Percentiles rank a stretch among this genome's conserved stretches.
Conservation (phyloP, 371 early-diverging fungal genomes). For the Rhizopus delemar region DNA sequence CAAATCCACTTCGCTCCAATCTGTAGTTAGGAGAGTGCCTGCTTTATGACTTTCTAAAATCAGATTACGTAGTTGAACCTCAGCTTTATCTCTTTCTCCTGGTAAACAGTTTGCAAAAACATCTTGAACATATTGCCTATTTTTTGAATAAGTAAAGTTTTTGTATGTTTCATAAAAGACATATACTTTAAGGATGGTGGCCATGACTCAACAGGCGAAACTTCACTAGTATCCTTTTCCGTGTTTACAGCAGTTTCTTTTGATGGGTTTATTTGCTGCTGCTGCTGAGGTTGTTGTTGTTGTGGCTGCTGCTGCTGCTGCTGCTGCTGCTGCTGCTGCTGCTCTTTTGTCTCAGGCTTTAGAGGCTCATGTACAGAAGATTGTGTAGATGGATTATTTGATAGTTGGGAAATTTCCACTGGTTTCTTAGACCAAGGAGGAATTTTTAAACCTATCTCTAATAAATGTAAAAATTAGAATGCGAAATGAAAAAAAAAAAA, state of each 20-base stretch:
- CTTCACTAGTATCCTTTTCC: constrained; percentile 16
- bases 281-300: too few species aligned
- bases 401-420: constrained; percentile 5
- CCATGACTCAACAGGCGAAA: constrained; percentile 34
- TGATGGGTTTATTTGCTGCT: constrained; percentile 1
- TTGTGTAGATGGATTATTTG: constrained; percentile 4
- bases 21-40: constrained; percentile 56
- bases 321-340: constrained; percentile 1
- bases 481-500: not conserved
- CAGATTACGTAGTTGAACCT: constrained; percentile 55
- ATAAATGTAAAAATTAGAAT: not conserved
- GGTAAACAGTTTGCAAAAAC: constrained; percentile 56
- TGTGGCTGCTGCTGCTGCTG: constrained; percentile 1
- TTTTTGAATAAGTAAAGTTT: not conserved
- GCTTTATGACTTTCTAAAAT: constrained; percentile 56
- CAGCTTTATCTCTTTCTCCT: constrained; percentile 56
- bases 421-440: constrained; percentile 24
- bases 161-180: not conserved
- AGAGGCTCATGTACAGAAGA: not conserved
- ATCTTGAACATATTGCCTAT: constrained; percentile 62
- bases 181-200: constrained; percentile 48
- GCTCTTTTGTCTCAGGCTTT: not conserved
- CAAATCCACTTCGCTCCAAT: constrained; percentile 70
- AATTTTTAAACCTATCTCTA: constrained; percentile 11
- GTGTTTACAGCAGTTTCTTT: not conserved